Percentiles rank a stretch among this genome's conserved stretches.
Evolutionary conservation across 148 eudicot genomes (phyloP).

Genomic region (Silene conica): DNA sequence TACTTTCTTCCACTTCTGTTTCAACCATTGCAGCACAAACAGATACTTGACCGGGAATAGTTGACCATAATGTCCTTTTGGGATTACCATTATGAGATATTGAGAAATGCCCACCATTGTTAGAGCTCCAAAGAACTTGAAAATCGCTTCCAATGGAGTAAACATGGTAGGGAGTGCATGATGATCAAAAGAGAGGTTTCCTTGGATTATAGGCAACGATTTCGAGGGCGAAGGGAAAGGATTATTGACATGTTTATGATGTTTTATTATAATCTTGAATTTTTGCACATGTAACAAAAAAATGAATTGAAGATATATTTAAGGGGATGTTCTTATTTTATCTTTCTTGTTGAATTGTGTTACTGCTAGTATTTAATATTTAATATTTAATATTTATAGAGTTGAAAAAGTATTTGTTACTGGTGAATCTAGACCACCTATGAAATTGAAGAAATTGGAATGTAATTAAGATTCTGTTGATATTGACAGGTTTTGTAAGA

Average conservation of each 20-base stretch:
- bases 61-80: constrained; percentile 61
- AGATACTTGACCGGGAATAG: constrained; percentile 76
- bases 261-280: constrained; percentile 73
- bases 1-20: constrained; percentile 92
- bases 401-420: background rate
- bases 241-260: constrained; percentile 84
- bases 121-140: constrained; percentile 48
- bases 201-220: constrained; percentile 53
- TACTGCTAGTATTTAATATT: background rate
- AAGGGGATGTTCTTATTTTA: constrained; percentile 4
- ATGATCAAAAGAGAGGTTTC: constrained; percentile 49
- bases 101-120: constrained; percentile 63
- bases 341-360: constrained; percentile 20
- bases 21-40: constrained; percentile 69
- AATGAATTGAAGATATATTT: background rate
- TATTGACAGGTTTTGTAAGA: background rate
- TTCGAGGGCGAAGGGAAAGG: constrained; percentile 77
- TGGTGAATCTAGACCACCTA: constrained; percentile 23
- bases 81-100: constrained; percentile 58
- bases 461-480: constrained; percentile 12
- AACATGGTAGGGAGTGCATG: constrained; percentile 42
- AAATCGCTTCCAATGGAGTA: constrained; percentile 68
- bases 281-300: constrained; percentile 38
- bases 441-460: constrained; percentile 4
- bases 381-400: constrained; percentile 21